These are phyloP conservation scores for Carex cristatella DNA, from an alignment of 176 grass and related monocot species.

Conservation along the genomic window DNA sequence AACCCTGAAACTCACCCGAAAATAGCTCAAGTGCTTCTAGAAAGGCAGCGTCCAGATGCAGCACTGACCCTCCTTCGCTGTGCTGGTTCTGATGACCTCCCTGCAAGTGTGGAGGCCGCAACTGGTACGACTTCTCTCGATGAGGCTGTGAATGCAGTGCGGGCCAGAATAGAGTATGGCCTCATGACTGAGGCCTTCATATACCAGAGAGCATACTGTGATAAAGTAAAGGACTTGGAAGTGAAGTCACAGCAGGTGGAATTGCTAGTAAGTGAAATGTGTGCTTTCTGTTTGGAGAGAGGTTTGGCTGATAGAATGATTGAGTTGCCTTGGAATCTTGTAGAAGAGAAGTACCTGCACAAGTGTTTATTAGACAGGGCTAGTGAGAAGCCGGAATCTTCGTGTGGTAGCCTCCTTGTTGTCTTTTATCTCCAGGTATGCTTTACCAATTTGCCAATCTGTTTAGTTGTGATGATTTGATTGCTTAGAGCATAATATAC, in stretches of 20 bases:
- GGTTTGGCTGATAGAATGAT: slow-evolving; percentile 76
- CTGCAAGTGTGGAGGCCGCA: slow-evolving; percentile 29
- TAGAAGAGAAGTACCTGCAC: slow-evolving; percentile 81
- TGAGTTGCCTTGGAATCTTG: slow-evolving; percentile 82
- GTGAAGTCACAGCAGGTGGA: slow-evolving; percentile 56
- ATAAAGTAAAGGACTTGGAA: slow-evolving; percentile 52
- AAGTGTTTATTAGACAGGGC: slow-evolving; percentile 69
- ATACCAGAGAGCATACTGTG: slow-evolving; percentile 60
- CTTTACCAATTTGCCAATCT: background rate
- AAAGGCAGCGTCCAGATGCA: slow-evolving; percentile 61
- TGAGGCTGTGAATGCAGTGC: slow-evolving; percentile 63
- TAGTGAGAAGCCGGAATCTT: slow-evolving; percentile 45
- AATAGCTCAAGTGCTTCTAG: slow-evolving; percentile 84
- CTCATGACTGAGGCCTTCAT: slow-evolving; percentile 93
- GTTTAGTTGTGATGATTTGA: background rate
- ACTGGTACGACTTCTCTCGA: slow-evolving; percentile 47
- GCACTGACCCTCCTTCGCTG: slow-evolving; percentile 66
- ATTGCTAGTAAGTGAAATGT: slow-evolving; percentile 65
- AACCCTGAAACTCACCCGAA: slow-evolving; percentile 81
- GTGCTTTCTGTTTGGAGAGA: slow-evolving; percentile 57
- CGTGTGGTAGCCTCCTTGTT: slow-evolving; percentile 73
- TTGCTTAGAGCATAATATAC: background rate
- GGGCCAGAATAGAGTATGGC: slow-evolving; percentile 77
- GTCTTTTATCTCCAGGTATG: slow-evolving; percentile 90
- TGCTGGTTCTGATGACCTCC: slow-evolving; percentile 48